phyloP scores from a whole-genome alignment of 2,329 filamentous ascomycete species.

The Aspergillus spinulosporus region DNA sequence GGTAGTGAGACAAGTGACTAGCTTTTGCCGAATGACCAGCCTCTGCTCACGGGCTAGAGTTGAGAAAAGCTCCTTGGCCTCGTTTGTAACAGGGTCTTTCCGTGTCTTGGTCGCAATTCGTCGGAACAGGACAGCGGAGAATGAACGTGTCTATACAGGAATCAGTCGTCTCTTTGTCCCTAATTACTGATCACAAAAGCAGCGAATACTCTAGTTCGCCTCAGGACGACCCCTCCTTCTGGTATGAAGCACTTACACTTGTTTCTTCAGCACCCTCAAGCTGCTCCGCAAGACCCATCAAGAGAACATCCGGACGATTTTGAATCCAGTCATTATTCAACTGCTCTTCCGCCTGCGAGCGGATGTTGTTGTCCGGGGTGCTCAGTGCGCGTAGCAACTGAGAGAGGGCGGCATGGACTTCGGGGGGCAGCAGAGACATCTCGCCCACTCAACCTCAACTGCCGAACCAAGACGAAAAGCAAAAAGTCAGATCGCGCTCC shows the following conservation, averaged over 20 bases:
- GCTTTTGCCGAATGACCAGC: conserved; percentile 75
- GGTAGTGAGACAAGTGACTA: conserved; percentile 72
- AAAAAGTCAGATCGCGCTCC: conserved; percentile 22
- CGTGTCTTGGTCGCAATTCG: conserved; percentile 86
- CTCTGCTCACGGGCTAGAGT: conserved; percentile 73
- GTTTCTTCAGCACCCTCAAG: conserved; percentile 74
- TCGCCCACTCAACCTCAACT: conserved; percentile 35
- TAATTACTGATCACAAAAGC: not conserved
- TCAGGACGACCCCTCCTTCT: conserved; percentile 3
- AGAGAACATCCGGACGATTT: conserved; percentile 76
- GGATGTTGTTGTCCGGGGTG: conserved; percentile 81
- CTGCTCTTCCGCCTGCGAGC: conserved; percentile 85
- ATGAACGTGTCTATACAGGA: conserved; percentile 73
- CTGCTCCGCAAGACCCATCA: conserved; percentile 95
- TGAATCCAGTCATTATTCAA: conserved; percentile 87
- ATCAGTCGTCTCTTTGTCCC: not conserved
- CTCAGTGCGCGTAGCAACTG: conserved; percentile 87
- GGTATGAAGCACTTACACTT: conserved; percentile 56
- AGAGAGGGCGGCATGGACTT: conserved; percentile 79
- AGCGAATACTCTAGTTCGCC: not conserved
- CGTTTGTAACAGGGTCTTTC: conserved; percentile 67
- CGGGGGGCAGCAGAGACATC: conserved; percentile 84
- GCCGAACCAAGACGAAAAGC: conserved; percentile 18
- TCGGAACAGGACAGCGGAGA: conserved; percentile 90
- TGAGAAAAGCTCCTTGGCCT: conserved; percentile 80